Base-by-base conservation (phyloP, 306 rosid genomes). In the Bauhinia variegata region DNA sequence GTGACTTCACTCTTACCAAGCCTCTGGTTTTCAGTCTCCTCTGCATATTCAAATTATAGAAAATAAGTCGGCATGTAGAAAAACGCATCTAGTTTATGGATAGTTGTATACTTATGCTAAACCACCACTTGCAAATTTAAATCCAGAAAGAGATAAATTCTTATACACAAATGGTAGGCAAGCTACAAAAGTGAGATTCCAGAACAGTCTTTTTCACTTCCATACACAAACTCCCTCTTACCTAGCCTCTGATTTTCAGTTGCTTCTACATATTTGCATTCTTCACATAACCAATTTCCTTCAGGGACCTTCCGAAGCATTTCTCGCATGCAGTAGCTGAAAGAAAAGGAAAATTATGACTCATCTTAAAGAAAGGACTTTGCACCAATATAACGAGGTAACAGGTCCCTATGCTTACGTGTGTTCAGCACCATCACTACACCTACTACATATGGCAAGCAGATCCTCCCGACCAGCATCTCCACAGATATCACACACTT, bases 371-470 rank as follows among this genome's bases (percentile, higher is more conserved):
- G 14, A 77, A 62, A 60, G 39, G 33, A 41, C 28, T 28, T 44
- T 6, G 60, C 51, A 51, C 43, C 54, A 81, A 82, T 34, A 52
- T 28, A 38, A 43, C 23, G 39, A 17, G 17, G 16, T 63, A n/a
- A 48, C 60, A 77, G 66, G 18, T 50, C 54, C 41, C 52, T 61
- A 55, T 46, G 70, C 96, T 79, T 82, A 92, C 98, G 80, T 89
- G 80, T 92, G 98, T 60, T 92, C 98, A 43, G 98, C 98, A n/a
- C 98, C 98, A 67, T 92, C 98, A 33, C 84, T 86, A 77, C 98
- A 92, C 78, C 89, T 84, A 76, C 92, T 75, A 81, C 98, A 92
- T 42, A 83, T 84, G 72, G 93, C 98, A 71, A 92, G 98, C 72
- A 70, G 52, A 60, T 89, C 87, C 64, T 89, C 96, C n/a, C 92